Conservation (phyloP, 306 rosid genomes). For the Quercus berberidifolia region DNA sequence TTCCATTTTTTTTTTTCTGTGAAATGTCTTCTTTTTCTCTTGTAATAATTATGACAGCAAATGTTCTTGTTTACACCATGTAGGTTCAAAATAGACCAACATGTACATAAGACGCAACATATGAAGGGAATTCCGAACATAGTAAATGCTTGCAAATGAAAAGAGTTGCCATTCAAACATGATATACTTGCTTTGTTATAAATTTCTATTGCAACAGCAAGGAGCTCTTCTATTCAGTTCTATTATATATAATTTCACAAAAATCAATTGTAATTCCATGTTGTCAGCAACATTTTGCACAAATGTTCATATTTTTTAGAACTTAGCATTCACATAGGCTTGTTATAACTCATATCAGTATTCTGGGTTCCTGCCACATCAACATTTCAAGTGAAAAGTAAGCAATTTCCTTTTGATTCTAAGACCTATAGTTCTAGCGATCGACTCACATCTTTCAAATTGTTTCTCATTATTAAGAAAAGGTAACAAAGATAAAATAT, state of each 20-base stretch:
- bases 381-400: neutral
- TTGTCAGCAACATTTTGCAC: neutral
- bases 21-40: too few relatives aligned
- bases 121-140: too few relatives aligned
- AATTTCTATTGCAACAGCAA: neutral
- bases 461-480: slow-evolving; percentile 5
- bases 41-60: too few relatives aligned
- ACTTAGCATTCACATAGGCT: neutral
- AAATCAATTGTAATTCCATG: neutral
- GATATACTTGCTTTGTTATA: neutral
- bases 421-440: neutral
- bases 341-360: neutral
- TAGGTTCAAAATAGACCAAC: too few relatives aligned
- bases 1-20: too few relatives aligned
- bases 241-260: neutral
- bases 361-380: neutral
- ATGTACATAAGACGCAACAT: too few relatives aligned
- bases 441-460: neutral
- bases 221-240: neutral
- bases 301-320: neutral
- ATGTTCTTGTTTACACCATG: too few relatives aligned
- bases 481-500: neutral
- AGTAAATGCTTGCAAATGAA: too few relatives aligned
- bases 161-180: neutral
- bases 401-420: neutral